Conservation (phyloP, 257 asterid genomes). For the Fraxinus excelsior region DNA sequence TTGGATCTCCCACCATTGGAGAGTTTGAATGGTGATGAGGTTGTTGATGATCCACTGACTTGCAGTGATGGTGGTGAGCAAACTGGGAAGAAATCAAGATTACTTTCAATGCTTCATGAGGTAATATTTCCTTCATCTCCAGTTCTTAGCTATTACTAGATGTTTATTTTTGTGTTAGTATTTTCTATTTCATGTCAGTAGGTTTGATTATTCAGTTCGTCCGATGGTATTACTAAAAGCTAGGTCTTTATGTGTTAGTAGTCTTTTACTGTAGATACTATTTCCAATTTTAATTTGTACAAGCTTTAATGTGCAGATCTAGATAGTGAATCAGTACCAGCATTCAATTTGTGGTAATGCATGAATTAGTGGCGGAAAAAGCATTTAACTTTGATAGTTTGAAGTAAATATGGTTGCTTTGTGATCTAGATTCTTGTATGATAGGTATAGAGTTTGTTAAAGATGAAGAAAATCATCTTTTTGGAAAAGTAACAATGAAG, state of each 20-base stretch:
- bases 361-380: slow-evolving; percentile 36
- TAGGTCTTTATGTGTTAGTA: slow-evolving; percentile 1
- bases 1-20: slow-evolving; percentile 49
- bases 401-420: slow-evolving; percentile 18
- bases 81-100: slow-evolving; percentile 76
- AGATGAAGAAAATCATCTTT: slow-evolving; percentile 35
- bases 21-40: slow-evolving; percentile 30
- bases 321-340: too few species aligned
- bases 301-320: slow-evolving; percentile 23
- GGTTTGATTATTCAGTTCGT: not conserved
- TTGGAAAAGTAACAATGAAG: slow-evolving; percentile 27
- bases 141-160: not conserved
- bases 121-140: slow-evolving; percentile 21
- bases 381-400: slow-evolving; percentile 30
- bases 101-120: slow-evolving; percentile 89
- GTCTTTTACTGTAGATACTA: slow-evolving; percentile 17
- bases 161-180: not conserved
- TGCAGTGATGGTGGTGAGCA: slow-evolving; percentile 51
- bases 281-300: slow-evolving; percentile 13
- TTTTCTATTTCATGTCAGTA: not conserved
- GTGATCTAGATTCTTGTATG: slow-evolving; percentile 48
- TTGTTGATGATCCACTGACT: slow-evolving; percentile 38
- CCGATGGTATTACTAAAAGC: not conserved
- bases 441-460: slow-evolving; percentile 36
- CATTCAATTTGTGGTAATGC: slow-evolving; percentile 29